phyloP scores from a whole-genome alignment of 345 rosid species.

The Moricandia moricandioides region DNA sequence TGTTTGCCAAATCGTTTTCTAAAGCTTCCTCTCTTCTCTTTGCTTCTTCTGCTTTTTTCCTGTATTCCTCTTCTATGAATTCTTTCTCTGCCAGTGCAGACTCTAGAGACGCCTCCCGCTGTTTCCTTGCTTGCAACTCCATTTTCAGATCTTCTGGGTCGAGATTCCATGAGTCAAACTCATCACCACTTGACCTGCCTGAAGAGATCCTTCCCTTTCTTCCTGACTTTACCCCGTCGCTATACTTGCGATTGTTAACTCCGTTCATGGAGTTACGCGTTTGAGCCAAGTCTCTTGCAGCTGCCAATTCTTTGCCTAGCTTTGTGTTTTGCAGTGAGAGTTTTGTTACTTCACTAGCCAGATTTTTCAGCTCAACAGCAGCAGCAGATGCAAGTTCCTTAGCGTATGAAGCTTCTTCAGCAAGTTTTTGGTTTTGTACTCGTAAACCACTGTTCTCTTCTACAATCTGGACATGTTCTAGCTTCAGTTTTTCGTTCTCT shows the following conservation, averaged over 20 bases:
- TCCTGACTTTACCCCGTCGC: slow-evolving; percentile 60
- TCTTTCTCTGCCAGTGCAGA: slow-evolving; percentile 86
- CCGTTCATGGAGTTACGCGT: slow-evolving; percentile 64
- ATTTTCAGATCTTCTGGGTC: slow-evolving; percentile 74
- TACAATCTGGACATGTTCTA: slow-evolving; percentile 73
- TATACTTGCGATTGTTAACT: slow-evolving; percentile 60
- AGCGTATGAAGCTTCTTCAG: slow-evolving; percentile 96
- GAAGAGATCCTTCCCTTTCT: slow-evolving; percentile 71
- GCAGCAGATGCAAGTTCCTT: slow-evolving; percentile 99
- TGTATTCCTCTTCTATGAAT: slow-evolving; percentile 73
- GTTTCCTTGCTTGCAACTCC: slow-evolving; percentile 92
- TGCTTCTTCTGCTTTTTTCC: slow-evolving; percentile 81
- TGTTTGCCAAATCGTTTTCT: slow-evolving; percentile 94
- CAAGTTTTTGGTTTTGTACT: slow-evolving; percentile 85
- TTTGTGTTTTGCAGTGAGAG: slow-evolving; percentile 78
- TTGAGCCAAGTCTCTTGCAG: slow-evolving; percentile 68
- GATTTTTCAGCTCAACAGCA: slow-evolving; percentile 94
- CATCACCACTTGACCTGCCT: slow-evolving; percentile 65
- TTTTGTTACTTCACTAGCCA: slow-evolving; percentile 91
- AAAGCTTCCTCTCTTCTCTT: slow-evolving; percentile 87
- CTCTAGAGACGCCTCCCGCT: slow-evolving; percentile 78
- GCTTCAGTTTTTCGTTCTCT: slow-evolving; percentile 80
- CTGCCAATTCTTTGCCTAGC: slow-evolving; percentile 70
- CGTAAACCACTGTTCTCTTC: slow-evolving; percentile 88
- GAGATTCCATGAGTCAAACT: slow-evolving; percentile 79